Percentiles rank a stretch among this genome's conserved stretches.
Conservation (phyloP, 495 filamentous ascomycete genomes). For the Aspergillus taichungensis region DNA sequence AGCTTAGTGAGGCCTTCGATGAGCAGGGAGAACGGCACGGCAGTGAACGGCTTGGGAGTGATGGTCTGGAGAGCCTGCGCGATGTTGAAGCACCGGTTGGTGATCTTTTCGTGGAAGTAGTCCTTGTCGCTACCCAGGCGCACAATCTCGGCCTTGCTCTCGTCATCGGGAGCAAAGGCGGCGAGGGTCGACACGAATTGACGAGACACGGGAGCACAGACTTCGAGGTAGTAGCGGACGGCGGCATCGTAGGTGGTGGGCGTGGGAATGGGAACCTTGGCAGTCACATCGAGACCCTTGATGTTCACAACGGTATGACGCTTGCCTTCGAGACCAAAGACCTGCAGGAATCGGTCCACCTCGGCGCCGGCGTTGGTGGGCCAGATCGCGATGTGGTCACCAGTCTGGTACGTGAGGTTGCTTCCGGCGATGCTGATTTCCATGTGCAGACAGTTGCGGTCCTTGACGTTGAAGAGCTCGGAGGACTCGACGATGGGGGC, state of each 20-base stretch:
- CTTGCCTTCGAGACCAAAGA: constrained; percentile 68
- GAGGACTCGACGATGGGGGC: constrained; percentile 84
- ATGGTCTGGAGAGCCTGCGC: constrained; percentile 76
- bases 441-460: constrained; percentile 93
- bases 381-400: constrained; percentile 96
- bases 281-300: constrained; percentile 88
- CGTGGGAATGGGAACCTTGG: constrained; percentile 95
- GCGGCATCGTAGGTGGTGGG: constrained; percentile 95
- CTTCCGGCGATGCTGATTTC: constrained; percentile 87
- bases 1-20: constrained; percentile 93
- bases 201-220: constrained; percentile 88
- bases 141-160: constrained; percentile 73
- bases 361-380: constrained; percentile 91
- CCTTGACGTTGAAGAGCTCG: constrained; percentile 87
- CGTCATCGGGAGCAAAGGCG: constrained; percentile 81
- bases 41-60: constrained; percentile 64
- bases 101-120: constrained; percentile 86
- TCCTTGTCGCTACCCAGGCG: constrained; percentile 90
- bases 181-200: constrained; percentile 86
- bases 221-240: constrained; percentile 94
- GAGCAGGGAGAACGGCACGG: constrained; percentile 86
- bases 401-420: constrained; percentile 79
- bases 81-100: constrained; percentile 78
- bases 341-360: constrained; percentile 79
- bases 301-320: constrained; percentile 78